Evolutionary conservation across 495 filamentous ascomycete species (phyloP), one percentile per base, ranked within the genome.

Genomic region (Penicillium psychrofluorescens): DNA sequence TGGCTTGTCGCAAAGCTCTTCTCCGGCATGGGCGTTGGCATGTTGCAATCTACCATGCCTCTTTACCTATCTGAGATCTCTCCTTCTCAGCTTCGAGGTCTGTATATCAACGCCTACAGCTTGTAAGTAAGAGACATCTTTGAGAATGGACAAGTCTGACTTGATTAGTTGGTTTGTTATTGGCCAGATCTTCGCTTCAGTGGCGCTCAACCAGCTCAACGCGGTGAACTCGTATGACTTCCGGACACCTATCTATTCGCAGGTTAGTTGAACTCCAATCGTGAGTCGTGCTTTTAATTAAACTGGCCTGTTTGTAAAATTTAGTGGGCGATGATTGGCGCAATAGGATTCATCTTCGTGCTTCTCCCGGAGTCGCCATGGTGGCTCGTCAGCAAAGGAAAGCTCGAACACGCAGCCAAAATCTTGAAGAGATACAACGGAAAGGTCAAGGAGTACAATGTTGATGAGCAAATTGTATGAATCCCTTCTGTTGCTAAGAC

Each of bases 1-100:
- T 70, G 64, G 64, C 59, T 70, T 9, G 59, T 58, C 9, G 64
- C 66, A 1, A 70, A 70, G 35, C 55, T 70, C 1, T 61, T 70
- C 29, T 63, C 64, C 8, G 66, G 66, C 4, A 61, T 64, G 54
- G 66, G 61, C 2, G 67, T 70, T 1, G 67, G 67, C 12, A 65
- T 65, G 61, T 40, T 70, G 15, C 67, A 70, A 37, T 63, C 61
- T 4, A 70, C 67, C 0, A 44, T 70, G 51, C 67, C 67, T n/a
- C 48, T 68, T 0, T 70, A 70, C 40, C 22, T 70, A 13, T 64
- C 63, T 7, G 67, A 70, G 34, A 54, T 68, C 8, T 61, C 67
- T 1, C 67, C 67, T 1, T 67, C 63, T 4, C 63, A 64, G 33
- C 41, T 68, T 11, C 54, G 59, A 35, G 67, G 67, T 15, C 62